Conservation (phyloP, 2,329 filamentous ascomycete species). For the Penicillium sp. region DNA sequence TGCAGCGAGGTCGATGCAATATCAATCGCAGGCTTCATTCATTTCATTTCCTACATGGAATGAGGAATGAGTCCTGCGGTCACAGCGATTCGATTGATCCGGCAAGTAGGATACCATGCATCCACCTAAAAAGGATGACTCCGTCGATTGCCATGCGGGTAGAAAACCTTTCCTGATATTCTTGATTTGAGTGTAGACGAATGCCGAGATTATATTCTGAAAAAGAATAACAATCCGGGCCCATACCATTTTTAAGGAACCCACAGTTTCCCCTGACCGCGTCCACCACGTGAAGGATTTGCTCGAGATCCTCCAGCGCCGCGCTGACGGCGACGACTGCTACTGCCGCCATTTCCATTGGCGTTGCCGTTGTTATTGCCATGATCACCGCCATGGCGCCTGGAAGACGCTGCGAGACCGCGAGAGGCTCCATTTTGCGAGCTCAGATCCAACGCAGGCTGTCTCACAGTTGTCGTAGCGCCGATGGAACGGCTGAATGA, state of each 20-base stretch:
- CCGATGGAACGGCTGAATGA: slow-evolving; percentile 44
- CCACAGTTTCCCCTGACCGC: slow-evolving; percentile 43
- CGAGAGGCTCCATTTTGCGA: slow-evolving; percentile 31
- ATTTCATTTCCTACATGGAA: not conserved
- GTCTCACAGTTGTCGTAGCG: slow-evolving; percentile 23
- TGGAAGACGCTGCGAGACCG: slow-evolving; percentile 31
- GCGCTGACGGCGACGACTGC: slow-evolving; percentile 10
- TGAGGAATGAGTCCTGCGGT: not conserved
- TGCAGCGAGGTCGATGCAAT: not conserved
- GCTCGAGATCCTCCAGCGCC: slow-evolving; percentile 34
- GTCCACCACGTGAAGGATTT: slow-evolving; percentile 27
- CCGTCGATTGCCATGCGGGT: not conserved
- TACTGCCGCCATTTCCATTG: not conserved
- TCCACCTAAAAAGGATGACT: not conserved
- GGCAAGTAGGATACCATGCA: not conserved
- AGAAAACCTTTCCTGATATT: slow-evolving; percentile 4
- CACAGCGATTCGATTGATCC: slow-evolving; percentile 3
- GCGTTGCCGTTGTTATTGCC: slow-evolving; percentile 7
- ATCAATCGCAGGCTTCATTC: not conserved
- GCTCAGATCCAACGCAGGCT: slow-evolving; percentile 27
- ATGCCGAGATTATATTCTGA: slow-evolving; percentile 1
- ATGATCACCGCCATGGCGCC: slow-evolving; percentile 26
- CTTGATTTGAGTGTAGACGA: slow-evolving; percentile 3
- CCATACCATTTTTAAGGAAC: slow-evolving; percentile 36
- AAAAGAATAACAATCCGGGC: not conserved